Conservation (phyloP, 129 eudicot genomes). For the Calendula officinalis region DNA sequence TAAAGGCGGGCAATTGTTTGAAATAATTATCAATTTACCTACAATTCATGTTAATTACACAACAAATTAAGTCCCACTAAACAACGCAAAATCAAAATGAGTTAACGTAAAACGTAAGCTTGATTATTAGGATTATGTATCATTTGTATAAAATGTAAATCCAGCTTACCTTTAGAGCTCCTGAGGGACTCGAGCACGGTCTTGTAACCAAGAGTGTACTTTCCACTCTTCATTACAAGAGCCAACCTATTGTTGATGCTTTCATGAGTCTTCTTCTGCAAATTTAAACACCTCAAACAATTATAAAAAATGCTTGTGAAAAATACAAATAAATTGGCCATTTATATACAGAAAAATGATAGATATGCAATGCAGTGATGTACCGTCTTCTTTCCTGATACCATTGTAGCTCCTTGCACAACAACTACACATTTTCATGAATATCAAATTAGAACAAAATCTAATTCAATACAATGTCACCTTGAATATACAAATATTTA, state of each 20-base stretch:
- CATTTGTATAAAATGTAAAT: neutral
- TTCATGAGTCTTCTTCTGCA: constrained; percentile 76
- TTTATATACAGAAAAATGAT: neutral
- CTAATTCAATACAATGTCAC: neutral
- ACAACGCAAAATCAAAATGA: neutral
- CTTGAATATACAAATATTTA: neutral
- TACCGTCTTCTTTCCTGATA: constrained; percentile 60
- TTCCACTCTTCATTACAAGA: constrained; percentile 77
- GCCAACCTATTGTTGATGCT: constrained; percentile 69
- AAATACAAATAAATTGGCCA: neutral
- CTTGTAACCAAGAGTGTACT: constrained; percentile 68
- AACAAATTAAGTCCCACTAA: neutral
- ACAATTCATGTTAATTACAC: constrained; percentile 3
- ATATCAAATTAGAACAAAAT: neutral
- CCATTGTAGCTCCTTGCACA: constrained; percentile 37
- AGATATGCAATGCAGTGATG: neutral
- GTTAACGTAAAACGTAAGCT: neutral
- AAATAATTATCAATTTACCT: constrained; percentile 61
- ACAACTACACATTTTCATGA: constrained; percentile 10
- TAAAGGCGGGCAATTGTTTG: constrained; percentile 79
- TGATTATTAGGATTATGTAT: no score
- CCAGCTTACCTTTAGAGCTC: constrained; percentile 47
- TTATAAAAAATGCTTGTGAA: neutral
- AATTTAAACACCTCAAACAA: neutral
- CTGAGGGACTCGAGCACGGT: constrained; percentile 67